Base-by-base conservation (phyloP, 495 filamentous ascomycete genomes). In the Wilcoxina mikolae region DNA sequence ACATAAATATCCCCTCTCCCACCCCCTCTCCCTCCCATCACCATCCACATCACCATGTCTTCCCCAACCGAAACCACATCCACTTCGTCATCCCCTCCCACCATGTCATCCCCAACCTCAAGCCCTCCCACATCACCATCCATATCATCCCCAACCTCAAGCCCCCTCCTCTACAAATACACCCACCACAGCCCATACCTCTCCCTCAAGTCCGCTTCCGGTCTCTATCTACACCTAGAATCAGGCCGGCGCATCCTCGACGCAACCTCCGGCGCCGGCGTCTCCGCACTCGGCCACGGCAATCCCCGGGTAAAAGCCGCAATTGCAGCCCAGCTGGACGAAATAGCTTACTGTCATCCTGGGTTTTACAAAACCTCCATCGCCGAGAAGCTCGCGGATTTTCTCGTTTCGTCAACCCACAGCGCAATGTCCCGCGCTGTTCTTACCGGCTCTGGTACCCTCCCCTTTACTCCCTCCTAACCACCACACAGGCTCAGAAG, bases 401-500 rank as follows among this genome's bases (percentile, higher is more conserved):
- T 62, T 23, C 35, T 77, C 41, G 67, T 75, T 27, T 60, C 67
- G 28, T 68, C 69, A n/a, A 73, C 78, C 0, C 70, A 67, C 12
- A 68, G 70, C 2, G 52, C 67, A 12, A 73, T 76, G 71, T 52
- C 65, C 17, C 67, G 68, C 26, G 73, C 72, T 5, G 74, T 72
- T 54, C 67, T 78, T 25, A 70, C 72, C 48, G 71, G 71, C 60
- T 84, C 80, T 3, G 83, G 83, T 83, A 58, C 55, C 72, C 65
- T 49, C 27, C n/a, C n/a, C 33, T 9, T 51, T 44, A 44, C 27
- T 50, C 27, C 46, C 23, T 51, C 48, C 20, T 47, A 47, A 31
- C n/a, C n/a, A n/a, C n/a, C n/a, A n/a, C 10, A 55, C 47, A 80
- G 78, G 79, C 7, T 81, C 77, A 38, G 81, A 85, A 66, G 79